These are phyloP conservation scores for Citrus maxima DNA, from an alignment of 345 rosid genomes.

Conservation along the genomic window DNA sequence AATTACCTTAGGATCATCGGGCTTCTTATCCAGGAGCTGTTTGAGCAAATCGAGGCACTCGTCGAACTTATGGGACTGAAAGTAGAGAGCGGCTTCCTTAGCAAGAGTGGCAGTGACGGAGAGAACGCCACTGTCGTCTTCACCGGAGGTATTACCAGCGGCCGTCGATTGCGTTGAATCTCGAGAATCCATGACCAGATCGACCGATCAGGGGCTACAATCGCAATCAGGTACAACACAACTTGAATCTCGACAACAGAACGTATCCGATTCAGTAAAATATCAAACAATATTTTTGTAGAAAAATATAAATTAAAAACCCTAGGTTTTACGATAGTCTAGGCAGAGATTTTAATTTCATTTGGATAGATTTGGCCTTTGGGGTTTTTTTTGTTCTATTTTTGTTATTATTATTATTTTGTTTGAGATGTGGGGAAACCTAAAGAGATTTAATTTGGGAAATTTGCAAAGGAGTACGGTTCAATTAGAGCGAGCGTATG, in stretches of 20 bases:
- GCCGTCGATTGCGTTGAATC: constrained; percentile 39
- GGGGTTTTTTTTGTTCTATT: background rate
- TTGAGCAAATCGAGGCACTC: constrained; percentile 69
- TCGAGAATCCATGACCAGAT: constrained; percentile 53
- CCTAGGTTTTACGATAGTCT: constrained; percentile 17
- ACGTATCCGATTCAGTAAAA: background rate
- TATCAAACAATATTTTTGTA: background rate
- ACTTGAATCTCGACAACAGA: background rate
- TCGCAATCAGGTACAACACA: background rate
- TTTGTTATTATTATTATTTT: no score
- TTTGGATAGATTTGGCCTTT: background rate
- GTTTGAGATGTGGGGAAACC: background rate
- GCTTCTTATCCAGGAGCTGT: constrained; percentile 65
- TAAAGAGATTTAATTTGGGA: background rate
- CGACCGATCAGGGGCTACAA: constrained; percentile 16
- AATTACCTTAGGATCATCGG: constrained; percentile 76
- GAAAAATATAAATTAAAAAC: background rate
- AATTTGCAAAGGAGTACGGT: background rate
- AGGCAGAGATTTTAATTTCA: background rate
- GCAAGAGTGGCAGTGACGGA: constrained; percentile 58
- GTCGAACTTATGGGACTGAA: constrained; percentile 62
- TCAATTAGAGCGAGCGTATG: background rate
- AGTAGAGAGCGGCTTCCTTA: constrained; percentile 65
- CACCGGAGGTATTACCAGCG: constrained; percentile 23
- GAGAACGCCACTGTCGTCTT: constrained; percentile 34